Percentiles rank a stretch among this genome's conserved stretches.
Evolutionary conservation across 495 filamentous ascomycete species (phyloP).

Genomic region (Podospora conica): DNA sequence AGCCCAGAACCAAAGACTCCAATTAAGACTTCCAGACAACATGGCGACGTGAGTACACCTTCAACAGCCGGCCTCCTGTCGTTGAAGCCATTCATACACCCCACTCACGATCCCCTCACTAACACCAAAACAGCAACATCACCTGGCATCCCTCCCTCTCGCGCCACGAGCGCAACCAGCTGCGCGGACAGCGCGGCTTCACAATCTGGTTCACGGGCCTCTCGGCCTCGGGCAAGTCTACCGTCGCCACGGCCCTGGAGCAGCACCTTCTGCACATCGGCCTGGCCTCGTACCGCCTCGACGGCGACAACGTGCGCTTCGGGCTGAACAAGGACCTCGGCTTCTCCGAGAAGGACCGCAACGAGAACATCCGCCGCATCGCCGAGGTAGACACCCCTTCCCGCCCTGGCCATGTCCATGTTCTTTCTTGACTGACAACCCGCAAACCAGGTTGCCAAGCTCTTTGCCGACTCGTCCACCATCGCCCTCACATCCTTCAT

Average conservation of each 20-base stretch:
- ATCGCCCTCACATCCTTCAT: slow-evolving; percentile 95
- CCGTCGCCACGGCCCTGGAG: slow-evolving; percentile 90
- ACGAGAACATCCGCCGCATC: slow-evolving; percentile 95
- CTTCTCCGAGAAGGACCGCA: slow-evolving; percentile 85
- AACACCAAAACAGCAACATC: slow-evolving; percentile 66
- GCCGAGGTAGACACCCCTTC: slow-evolving; percentile 55
- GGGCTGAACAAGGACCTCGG: slow-evolving; percentile 96
- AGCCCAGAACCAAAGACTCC: background rate
- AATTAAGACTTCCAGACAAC: background rate
- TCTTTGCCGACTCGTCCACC: slow-evolving; percentile 85
- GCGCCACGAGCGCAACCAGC: slow-evolving; percentile 69
- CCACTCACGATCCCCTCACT: background rate
- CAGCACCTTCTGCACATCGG: slow-evolving; percentile 84
- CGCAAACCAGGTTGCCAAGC: slow-evolving; percentile 67
- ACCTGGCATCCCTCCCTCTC: slow-evolving; percentile 94
- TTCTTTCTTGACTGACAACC: background rate
- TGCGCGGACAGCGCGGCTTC: slow-evolving; percentile 80
- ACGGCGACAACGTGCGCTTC: slow-evolving; percentile 98
- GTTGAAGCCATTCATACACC: background rate
- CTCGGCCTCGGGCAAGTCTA: slow-evolving; percentile 92
- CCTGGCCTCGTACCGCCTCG: slow-evolving; percentile 81
- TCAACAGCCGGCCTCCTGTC: background rate
- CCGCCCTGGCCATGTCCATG: background rate
- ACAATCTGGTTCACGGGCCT: slow-evolving; percentile 98
- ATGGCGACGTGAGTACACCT: slow-evolving; percentile 6